Base-by-base conservation (phyloP, 495 filamentous ascomycete genomes). In the Neurospora cerealis region DNA sequence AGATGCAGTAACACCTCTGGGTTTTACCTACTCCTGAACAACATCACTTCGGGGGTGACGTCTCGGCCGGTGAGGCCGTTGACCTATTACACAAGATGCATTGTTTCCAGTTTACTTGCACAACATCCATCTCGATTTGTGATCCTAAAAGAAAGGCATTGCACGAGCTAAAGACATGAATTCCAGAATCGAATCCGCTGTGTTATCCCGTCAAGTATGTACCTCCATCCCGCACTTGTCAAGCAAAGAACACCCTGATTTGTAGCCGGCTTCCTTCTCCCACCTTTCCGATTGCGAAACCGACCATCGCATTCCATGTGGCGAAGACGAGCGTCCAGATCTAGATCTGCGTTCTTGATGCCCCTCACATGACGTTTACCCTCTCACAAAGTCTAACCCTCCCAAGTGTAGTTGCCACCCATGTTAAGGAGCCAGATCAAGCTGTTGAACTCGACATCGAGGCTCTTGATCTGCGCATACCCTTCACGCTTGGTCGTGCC, bases 401-500 rank as follows among this genome's bases (percentile, higher is more conserved):
- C 78, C 80, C 80, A 82, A 54, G 74, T 74, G 74, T 81, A 82
- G 75, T 72, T 79, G 62, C 79, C 79, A 69, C 79, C 79, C 80
- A 81, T 81, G 74, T 81, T 76, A 44, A 80, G 78, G 76, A 81
- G 79, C 80, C 80, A 82, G 44, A 78, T 78, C 73, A 82, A 70
- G 46, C 79, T 79, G 79, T 82, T 82, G 76, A 82, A 82, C 78
- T 82, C 79, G 74, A 81, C 73, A 66, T 80, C 78, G 60, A 81
- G 73, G 76, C 77, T 78, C 69, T 69, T 77, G 74, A 81, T 81
- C 74, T 81, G 80, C 78, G 75, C 77, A 42, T 48, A 73, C 46
- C 79, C 80, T 46, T 72, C 73, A 69, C 70, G 54, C 74, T 80
- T 81, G 75, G 78, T 80, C 28, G 78, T 76, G 38, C 76, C 75